These are phyloP conservation scores for Entophlyctis luteolus DNA, from an alignment of 192 early-diverging fungal genomes.

Conservation along the genomic window DNA sequence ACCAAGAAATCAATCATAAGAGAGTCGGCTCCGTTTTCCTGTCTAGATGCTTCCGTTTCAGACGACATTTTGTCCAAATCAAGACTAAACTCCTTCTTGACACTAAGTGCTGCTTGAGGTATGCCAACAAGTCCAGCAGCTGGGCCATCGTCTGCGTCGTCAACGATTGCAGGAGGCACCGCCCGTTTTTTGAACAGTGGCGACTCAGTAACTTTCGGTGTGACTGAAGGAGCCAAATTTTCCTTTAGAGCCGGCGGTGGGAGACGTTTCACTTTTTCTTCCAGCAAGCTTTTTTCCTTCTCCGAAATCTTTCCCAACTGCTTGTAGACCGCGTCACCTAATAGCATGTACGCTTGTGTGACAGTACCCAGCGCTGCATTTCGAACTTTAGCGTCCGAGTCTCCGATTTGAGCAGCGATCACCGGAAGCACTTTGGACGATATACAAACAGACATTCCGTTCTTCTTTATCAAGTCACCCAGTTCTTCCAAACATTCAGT, in stretches of 20 bases:
- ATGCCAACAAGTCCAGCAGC: conserved; percentile 26
- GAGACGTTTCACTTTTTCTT: conserved; percentile 70
- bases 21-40: conserved; percentile 5
- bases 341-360: conserved; percentile 67
- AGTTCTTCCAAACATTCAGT: conserved; percentile 82
- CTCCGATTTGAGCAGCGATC: conserved; percentile 69
- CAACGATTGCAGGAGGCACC: not conserved
- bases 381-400: conserved; percentile 77
- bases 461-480: conserved; percentile 65
- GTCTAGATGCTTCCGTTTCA: not conserved
- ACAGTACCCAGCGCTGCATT: conserved; percentile 71
- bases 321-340: conserved; percentile 74
- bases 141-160: not conserved
- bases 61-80: conserved; percentile 32
- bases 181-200: conserved; percentile 11
- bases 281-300: conserved; percentile 77
- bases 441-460: conserved; percentile 57
- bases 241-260: conserved; percentile 9
- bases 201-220: not conserved
- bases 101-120: not conserved
- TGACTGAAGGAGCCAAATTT: not conserved
- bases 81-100: conserved; percentile 40
- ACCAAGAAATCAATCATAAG: conserved; percentile 62
- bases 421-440: conserved; percentile 68
- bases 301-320: conserved; percentile 67